These are phyloP conservation scores for Clonostachys sp. DNA, from an alignment of 2,329 filamentous ascomycete species.

Conservation along the genomic window DNA sequence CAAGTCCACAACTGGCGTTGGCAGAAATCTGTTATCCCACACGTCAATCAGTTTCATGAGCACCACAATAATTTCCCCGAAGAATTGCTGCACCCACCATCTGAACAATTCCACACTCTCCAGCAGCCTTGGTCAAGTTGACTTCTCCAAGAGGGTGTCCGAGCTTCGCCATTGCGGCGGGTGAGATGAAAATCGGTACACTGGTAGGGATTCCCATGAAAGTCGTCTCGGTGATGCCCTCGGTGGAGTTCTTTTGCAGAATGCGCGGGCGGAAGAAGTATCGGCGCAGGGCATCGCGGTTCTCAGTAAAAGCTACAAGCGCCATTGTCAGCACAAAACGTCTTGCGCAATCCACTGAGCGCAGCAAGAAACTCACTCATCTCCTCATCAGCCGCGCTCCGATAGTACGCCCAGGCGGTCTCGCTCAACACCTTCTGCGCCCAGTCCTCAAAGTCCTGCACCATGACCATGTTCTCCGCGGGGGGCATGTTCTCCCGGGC, in stretches of 20 bases:
- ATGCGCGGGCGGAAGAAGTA: constrained; percentile 33
- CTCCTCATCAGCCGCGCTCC: constrained; percentile 2
- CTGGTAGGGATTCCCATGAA: constrained; percentile 41
- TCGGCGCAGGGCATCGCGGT: constrained; percentile 41
- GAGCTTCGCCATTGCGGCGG: constrained; percentile 36
- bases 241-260: constrained; percentile 9
- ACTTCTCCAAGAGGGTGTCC: constrained; percentile 36
- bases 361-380: not conserved
- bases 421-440: not conserved
- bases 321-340: not conserved
- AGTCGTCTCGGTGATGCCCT: constrained; percentile 19
- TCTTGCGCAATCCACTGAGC: not conserved
- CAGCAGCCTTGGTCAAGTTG: constrained; percentile 41
- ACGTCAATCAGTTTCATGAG: not conserved
- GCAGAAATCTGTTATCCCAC: not conserved
- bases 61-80: not conserved
- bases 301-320: constrained; percentile 10
- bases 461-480: not conserved
- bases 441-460: constrained; percentile 2
- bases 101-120: constrained; percentile 38
- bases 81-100: constrained; percentile 9
- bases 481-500: constrained; percentile 1
- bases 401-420: constrained; percentile 5
- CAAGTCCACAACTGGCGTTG: constrained; percentile 19
- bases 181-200: constrained; percentile 43